Evolutionary conservation across 331 rosid genomes (phyloP), one percentile per base, ranked within the genome.

Genomic region (Dryas integrifolia): DNA sequence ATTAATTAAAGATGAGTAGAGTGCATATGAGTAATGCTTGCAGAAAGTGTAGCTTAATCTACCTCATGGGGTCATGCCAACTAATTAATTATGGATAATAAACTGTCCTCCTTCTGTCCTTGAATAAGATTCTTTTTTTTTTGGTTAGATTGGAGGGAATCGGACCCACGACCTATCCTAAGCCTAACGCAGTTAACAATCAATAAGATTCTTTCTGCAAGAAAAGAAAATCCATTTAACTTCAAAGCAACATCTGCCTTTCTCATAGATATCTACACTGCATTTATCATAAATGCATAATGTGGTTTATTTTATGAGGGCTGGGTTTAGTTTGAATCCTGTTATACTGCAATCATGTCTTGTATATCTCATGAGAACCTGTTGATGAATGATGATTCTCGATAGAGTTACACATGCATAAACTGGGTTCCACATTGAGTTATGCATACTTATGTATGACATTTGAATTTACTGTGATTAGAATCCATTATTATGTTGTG

Each of bases 401-500:
- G 16, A 18, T 9, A 10, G 39, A 45, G 53, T 45, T 46, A 5
- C 46, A 18, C 10, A 10, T 14, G 66, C 47, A 59, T 59, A 35
- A 30, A 35, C 65, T 35, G 12, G 66, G 35, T 21, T 60, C 24
- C 66, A 38, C 39, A 5, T 3, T 39, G 66, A 60, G 43, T 57
- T 26, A 24, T 44, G 48, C 7, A 38, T 35, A 48, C 3, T 3
- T 7, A 35, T 7, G 44, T 52, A 21, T 45, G 45, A 11, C 24
- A 50, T 48, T 30, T 51, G 58, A 50, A 70, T 47, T 16, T 64
- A n/a, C 52, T 53, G 56, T 13, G 12, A 72, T 66, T 16, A 39
- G 61, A 58, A 71, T 45, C 48, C 46, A 45, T 67, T 43, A 65
- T 7, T 38, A 9, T 58, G 21, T 72, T 65, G 6, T 78, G 78